These are phyloP conservation scores for Yamadazyma oceani DNA, from an alignment of 1,139 yeast genomes.

Conservation along the genomic window DNA sequence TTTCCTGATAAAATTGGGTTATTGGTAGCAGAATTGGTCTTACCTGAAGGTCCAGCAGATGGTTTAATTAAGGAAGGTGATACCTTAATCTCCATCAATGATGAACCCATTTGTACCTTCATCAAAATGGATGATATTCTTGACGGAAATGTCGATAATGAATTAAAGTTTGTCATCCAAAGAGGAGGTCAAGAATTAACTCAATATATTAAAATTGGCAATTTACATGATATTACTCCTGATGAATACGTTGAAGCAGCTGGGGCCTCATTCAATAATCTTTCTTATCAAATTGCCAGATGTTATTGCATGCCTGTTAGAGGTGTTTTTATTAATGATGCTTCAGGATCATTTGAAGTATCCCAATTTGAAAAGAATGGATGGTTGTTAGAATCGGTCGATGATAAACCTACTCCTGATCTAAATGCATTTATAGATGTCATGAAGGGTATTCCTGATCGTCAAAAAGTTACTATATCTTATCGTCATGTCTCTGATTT, in stretches of 20 bases:
- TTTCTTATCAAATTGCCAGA: constrained; percentile 88
- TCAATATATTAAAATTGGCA: constrained; percentile 60
- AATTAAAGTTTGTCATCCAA: constrained; percentile 61
- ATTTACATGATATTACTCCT: constrained; percentile 82
- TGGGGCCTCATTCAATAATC: constrained; percentile 82
- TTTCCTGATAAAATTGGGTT: constrained; percentile 82
- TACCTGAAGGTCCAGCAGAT: constrained; percentile 89
- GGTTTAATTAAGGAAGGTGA: constrained; percentile 80
- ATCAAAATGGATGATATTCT: constrained; percentile 82
- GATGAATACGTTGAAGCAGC: constrained; percentile 76
- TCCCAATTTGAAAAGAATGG: constrained; percentile 57
- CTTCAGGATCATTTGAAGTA: constrained; percentile 74
- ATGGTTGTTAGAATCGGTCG: constrained; percentile 78
- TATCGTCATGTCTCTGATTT: constrained; percentile 81
- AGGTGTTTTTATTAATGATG: constrained; percentile 80
- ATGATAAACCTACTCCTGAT: constrained; percentile 70
- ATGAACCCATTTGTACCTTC: constrained; percentile 63
- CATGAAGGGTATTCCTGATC: constrained; percentile 76
- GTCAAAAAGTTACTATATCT: constrained; percentile 66
- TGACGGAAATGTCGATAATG: constrained; percentile 66
- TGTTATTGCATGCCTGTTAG: constrained; percentile 77
- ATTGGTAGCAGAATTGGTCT: constrained; percentile 77
- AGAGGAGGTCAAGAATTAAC: constrained; percentile 65
- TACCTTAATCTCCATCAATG: constrained; percentile 72
- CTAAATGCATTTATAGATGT: constrained; percentile 76